A percentile compares a stretch with the other conserved stretches of the same genome.
These are phyloP conservation scores for Cinnamomum micranthum DNA, from an alignment of 164 flowering plant species.

Conservation along the genomic window DNA sequence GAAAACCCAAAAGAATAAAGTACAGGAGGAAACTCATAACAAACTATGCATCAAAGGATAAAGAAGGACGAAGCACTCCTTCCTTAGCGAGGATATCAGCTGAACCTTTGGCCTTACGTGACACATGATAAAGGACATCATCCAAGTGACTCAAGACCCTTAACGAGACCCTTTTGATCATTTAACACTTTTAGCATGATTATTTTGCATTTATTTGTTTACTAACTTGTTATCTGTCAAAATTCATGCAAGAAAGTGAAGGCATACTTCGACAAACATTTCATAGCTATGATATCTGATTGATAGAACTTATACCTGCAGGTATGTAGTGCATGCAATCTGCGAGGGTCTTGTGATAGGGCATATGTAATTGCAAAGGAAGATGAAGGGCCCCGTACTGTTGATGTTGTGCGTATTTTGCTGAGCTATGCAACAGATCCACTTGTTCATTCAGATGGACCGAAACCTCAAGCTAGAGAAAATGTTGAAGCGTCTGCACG, in stretches of 20 bases:
- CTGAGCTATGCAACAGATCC: constrained; percentile 72
- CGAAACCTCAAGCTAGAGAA: constrained; percentile 48
- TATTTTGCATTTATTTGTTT: not conserved
- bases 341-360: constrained; percentile 92
- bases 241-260: not conserved
- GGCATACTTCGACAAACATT: no score
- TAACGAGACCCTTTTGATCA: no score
- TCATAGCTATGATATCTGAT: not conserved
- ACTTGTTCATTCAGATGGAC: constrained; percentile 42
- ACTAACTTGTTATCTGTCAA: not conserved
- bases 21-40: no score
- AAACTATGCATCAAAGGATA: no score
- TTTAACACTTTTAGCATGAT: no score
- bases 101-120: no score
- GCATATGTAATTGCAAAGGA: constrained; percentile 66
- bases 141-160: no score
- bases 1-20: no score
- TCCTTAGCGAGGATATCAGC: no score
- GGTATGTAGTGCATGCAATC: constrained; percentile 76
- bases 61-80: no score
- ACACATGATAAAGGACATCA: no score
- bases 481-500: constrained; percentile 54
- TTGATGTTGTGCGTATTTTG: constrained; percentile 79
- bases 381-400: constrained; percentile 65
- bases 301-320: constrained; percentile 19